Percentiles rank a stretch among this genome's conserved stretches.
phyloP scores from a whole-genome alignment of 148 eudicot species.

The Camellia japonica region DNA sequence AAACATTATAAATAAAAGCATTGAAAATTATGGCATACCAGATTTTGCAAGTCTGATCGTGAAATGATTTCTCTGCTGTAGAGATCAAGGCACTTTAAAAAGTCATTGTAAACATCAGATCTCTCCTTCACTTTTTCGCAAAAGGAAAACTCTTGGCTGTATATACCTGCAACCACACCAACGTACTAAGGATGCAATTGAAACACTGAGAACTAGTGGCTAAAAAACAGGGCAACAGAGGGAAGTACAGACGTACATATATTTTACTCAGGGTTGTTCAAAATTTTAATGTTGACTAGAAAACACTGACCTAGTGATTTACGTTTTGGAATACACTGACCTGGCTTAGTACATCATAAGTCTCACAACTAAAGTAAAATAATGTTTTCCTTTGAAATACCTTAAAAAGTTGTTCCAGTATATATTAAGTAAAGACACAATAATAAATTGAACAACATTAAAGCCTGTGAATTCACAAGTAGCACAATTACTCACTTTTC shows the following conservation, averaged over 20 bases:
- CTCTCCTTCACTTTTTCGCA: constrained; percentile 52
- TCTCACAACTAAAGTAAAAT: neutral
- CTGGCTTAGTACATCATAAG: neutral
- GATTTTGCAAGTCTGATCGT: constrained; percentile 29
- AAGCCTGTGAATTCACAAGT: neutral
- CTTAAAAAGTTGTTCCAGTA: neutral
- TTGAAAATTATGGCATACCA: constrained; percentile 28
- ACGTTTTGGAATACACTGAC: no score
- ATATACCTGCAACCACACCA: constrained; percentile 33
- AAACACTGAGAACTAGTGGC: neutral
- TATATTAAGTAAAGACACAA: neutral
- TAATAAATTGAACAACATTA: neutral
- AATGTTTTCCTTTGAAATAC: neutral
- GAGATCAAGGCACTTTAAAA: constrained; percentile 36
- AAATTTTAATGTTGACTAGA: neutral
- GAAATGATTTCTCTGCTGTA: constrained; percentile 30
- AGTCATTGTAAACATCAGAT: constrained; percentile 33
- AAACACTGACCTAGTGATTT: no score
- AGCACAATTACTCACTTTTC: constrained; percentile 15
- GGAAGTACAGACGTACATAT: neutral
- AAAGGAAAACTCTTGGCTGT: constrained; percentile 31
- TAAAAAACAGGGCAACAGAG: neutral
- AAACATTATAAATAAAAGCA: neutral
- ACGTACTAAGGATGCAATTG: neutral
- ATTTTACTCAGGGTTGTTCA: neutral